Evolutionary conservation across 1,284 basidiomycete species (phyloP).

Genomic region (Prillingera fragicola): DNA sequence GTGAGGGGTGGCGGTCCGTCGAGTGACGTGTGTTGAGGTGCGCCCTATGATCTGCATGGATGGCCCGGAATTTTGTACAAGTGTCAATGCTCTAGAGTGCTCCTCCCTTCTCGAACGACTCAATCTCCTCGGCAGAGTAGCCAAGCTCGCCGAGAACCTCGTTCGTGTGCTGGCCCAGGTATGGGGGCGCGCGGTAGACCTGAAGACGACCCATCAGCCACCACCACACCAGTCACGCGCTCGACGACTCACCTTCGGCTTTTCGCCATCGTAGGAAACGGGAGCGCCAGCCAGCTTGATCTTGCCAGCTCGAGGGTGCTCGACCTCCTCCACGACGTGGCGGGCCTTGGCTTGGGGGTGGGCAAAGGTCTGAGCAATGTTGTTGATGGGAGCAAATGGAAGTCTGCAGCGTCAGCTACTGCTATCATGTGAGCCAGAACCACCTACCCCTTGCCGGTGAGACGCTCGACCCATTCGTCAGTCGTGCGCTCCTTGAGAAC

Average conservation of each 20-base stretch:
- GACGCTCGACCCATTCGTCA: conserved; percentile 65
- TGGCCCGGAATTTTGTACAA: too few species aligned
- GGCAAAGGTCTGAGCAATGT: conserved; percentile 80
- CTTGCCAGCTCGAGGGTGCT: conserved; percentile 72
- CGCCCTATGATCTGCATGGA: too few species aligned
- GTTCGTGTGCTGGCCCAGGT: conserved; percentile 72
- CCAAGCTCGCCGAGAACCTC: conserved; percentile 75
- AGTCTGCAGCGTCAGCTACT: conserved; percentile 52
- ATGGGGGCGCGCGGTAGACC: conserved; percentile 70
- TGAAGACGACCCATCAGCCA: conserved; percentile 53
- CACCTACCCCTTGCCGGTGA: conserved; percentile 71
- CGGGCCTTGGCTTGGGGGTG: conserved; percentile 79
- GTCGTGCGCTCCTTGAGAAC: conserved; percentile 58
- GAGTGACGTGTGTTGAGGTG: too few species aligned
- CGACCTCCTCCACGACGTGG: conserved; percentile 58
- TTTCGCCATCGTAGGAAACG: conserved; percentile 77
- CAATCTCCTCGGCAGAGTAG: conserved; percentile 58
- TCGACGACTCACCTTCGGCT: conserved; percentile 43
- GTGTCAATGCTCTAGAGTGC: conserved; percentile 17
- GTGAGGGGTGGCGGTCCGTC: too few species aligned
- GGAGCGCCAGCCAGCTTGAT: conserved; percentile 82
- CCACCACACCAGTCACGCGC: background rate
- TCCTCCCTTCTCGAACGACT: conserved; percentile 55
- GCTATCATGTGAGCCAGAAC: conserved; percentile 5
- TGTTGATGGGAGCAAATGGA: conserved; percentile 86